Base-by-base conservation (phyloP, 2,329 filamentous ascomycete species). In the Mycocentrospora acerina region DNA sequence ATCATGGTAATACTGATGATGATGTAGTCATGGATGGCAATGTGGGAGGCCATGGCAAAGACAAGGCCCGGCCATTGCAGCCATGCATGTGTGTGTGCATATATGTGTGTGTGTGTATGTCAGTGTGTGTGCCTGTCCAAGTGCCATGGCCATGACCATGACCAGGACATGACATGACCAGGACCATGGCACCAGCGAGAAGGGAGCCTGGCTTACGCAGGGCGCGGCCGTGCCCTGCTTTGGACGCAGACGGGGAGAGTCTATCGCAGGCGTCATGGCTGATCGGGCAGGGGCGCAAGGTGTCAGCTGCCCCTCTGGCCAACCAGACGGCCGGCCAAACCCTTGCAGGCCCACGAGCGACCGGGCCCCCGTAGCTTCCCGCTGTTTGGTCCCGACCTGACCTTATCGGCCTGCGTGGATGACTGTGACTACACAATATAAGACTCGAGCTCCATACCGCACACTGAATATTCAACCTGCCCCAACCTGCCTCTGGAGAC, bases 141-240 rank as follows among this genome's bases (percentile, higher is more conserved):
- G n/a, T n/a, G n/a, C n/a, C n/a, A n/a, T n/a, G n/a, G n/a, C n/a
- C n/a, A n/a, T n/a, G n/a, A n/a, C n/a, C n/a, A n/a, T n/a, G n/a
- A n/a, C n/a, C n/a, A n/a, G n/a, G n/a, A n/a, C n/a, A n/a, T n/a
- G n/a, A n/a, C n/a, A n/a, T n/a, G n/a, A n/a, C n/a, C n/a, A n/a
- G n/a, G n/a, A n/a, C n/a, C n/a, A n/a, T n/a, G n/a, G n/a, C n/a
- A n/a, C n/a, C n/a, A 6, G 24, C 15, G 22, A 19, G 13, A 26
- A n/a, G 16, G 25, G 32, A 24, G 24, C 22, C 25, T 15, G 42
- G 9, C 25, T 37, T 38, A 30, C 25, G 25, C 33, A 40, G 37
- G n/a, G 42, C 33, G 40, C 37, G 22, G 17, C 14, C 25, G 4
- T 44, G 38, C 48, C 48, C 46, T 46, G 48, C 46, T 47, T 47